A percentile compares a stretch with the other conserved stretches of the same genome.
phyloP scores from a whole-genome alignment of 805 yeast species.

The Pichia sporocuriosa region DNA sequence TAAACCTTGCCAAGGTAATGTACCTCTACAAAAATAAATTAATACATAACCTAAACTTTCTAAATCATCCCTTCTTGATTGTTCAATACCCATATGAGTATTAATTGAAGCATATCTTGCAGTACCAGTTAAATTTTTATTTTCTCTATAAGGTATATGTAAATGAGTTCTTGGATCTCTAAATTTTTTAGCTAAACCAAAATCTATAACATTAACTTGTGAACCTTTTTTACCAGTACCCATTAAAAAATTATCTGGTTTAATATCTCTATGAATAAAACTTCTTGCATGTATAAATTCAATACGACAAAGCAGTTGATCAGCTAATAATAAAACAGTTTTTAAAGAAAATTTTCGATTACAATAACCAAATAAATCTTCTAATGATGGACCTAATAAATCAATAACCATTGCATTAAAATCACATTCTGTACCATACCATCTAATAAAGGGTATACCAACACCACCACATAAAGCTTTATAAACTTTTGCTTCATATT shows the following conservation, averaged over 20 bases:
- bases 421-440: constrained; percentile 96
- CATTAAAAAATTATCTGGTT: constrained; percentile 80
- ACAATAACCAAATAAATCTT: constrained; percentile 93
- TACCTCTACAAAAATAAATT: constrained; percentile 90
- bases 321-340: constrained; percentile 87
- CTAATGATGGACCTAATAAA: constrained; percentile 88
- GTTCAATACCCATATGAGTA: constrained; percentile 96
- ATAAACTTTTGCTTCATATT: constrained; percentile 94
- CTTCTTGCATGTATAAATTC: constrained; percentile 95
- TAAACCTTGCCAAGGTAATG: constrained; percentile 97
- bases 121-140: constrained; percentile 94
- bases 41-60: constrained; percentile 93
- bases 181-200: constrained; percentile 89
- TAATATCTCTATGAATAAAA: constrained; percentile 78
- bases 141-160: constrained; percentile 94
- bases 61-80: constrained; percentile 91
- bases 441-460: constrained; percentile 93
- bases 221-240: constrained; percentile 92
- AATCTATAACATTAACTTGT: constrained; percentile 89
- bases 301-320: constrained; percentile 87
- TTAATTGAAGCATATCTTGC: constrained; percentile 94
- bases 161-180: constrained; percentile 90
- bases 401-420: constrained; percentile 97
- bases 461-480: constrained; percentile 93
- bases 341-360: constrained; percentile 88